Percentiles rank a stretch among this genome's conserved stretches.
phyloP scores from a whole-genome alignment of 179 eudicot species.

The Silene coronaria region DNA sequence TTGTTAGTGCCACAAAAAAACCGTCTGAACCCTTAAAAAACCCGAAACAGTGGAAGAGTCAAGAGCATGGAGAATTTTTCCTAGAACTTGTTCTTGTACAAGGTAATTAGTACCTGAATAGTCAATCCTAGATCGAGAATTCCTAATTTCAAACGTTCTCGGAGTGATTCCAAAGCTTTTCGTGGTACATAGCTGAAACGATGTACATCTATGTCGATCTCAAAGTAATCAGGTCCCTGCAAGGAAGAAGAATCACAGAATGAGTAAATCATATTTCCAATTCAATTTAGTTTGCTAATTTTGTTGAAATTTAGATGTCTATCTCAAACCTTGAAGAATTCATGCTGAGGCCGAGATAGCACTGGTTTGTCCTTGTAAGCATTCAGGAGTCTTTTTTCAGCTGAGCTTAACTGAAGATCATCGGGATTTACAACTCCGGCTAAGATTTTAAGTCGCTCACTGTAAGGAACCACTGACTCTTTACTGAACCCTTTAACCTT shows the following conservation, averaged over 20 bases:
- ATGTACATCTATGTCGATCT: constrained; percentile 47
- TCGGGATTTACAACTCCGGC: constrained; percentile 41
- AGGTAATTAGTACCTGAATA: constrained; percentile 34
- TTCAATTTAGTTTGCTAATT: not conserved
- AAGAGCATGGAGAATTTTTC: not conserved
- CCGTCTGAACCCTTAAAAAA: too few species aligned
- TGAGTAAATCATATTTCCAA: not conserved
- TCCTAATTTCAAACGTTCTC: constrained; percentile 41
- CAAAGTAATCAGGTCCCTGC: constrained; percentile 49
- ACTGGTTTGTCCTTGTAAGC: constrained; percentile 51
- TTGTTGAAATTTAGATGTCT: not conserved
- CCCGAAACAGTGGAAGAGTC: not conserved
- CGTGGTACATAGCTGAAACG: constrained; percentile 46
- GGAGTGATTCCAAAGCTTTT: constrained; percentile 39
- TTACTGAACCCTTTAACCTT: constrained; percentile 30
- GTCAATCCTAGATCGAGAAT: constrained; percentile 46
- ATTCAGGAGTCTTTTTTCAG: constrained; percentile 42
- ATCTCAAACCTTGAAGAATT: constrained; percentile 39
- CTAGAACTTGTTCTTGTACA: not conserved
- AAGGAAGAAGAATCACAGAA: not conserved
- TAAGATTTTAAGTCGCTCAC: constrained; percentile 46
- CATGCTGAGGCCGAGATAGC: constrained; percentile 45
- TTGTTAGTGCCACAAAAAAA: not conserved
- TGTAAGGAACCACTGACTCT: constrained; percentile 33
- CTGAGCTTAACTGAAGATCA: constrained; percentile 42